Percentiles rank a stretch among this genome's conserved stretches.
phyloP scores from a whole-genome alignment of 345 rosid species.

The Euphorbia pulcherrima region DNA sequence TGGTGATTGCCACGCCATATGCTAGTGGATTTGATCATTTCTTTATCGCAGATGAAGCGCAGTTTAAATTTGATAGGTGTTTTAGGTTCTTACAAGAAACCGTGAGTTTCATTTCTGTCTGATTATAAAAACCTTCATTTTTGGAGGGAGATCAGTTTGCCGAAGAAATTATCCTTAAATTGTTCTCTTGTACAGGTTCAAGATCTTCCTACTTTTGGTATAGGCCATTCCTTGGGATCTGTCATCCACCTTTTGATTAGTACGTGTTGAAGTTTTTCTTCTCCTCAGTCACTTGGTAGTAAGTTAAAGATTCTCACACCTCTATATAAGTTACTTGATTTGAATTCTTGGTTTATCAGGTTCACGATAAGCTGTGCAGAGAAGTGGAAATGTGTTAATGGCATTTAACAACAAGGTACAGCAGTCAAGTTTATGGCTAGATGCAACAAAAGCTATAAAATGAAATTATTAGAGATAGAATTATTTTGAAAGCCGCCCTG shows the following conservation, averaged over 20 bases:
- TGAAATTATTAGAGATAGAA: neutral
- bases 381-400: slow-evolving; percentile 79
- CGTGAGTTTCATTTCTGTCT: slow-evolving; percentile 43
- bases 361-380: slow-evolving; percentile 90
- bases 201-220: slow-evolving; percentile 90
- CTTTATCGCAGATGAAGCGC: slow-evolving; percentile 88
- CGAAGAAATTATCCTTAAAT: slow-evolving; percentile 4
- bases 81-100: slow-evolving; percentile 63
- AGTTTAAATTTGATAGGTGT: slow-evolving; percentile 88
- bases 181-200: slow-evolving; percentile 45
- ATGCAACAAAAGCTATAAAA: neutral
- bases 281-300: neutral
- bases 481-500: neutral
- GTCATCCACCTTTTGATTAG: slow-evolving; percentile 95
- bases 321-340: slow-evolving; percentile 25
- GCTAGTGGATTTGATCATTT: slow-evolving; percentile 96
- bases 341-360: slow-evolving; percentile 42
- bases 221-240: slow-evolving; percentile 95
- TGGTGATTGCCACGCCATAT: slow-evolving; percentile 96
- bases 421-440: slow-evolving; percentile 8
- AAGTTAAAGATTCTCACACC: slow-evolving; percentile 4
- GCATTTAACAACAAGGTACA: slow-evolving; percentile 95
- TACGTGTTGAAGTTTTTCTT: slow-evolving; percentile 24
- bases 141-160: neutral
- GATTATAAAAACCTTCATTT: neutral